Conservation (phyloP, 140 eudicot species). For the Anethum foeniculum region DNA sequence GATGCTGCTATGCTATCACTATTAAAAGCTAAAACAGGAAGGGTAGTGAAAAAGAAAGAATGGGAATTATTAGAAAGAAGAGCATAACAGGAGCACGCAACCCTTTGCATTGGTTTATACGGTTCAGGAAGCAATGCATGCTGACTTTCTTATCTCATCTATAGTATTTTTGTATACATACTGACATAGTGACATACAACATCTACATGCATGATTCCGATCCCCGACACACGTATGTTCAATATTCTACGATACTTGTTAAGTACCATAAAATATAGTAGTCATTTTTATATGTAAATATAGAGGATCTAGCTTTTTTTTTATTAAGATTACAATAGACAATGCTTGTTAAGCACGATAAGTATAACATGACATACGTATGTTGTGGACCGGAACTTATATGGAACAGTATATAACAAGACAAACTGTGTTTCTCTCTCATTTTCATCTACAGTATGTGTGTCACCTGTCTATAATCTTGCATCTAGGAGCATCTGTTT, state of each 20-base stretch:
- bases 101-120: constrained; percentile 1
- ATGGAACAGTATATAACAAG: background rate
- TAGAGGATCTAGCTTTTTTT: no score
- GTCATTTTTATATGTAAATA: no score
- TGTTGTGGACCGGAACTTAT: no score
- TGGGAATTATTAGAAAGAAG: constrained; percentile 4
- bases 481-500: background rate
- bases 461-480: background rate
- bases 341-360: no score
- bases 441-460: constrained; percentile 7
- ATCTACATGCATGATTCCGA: no score
- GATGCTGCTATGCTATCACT: background rate
- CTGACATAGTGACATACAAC: background rate
- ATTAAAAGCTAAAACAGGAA: constrained; percentile 6
- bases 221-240: no score
- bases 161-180: background rate
- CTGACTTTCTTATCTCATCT: constrained; percentile 6
- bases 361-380: background rate
- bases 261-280: no score
- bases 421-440: background rate
- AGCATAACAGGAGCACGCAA: constrained; percentile 4
- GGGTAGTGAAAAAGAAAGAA: constrained; percentile 5
- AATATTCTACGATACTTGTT: no score
- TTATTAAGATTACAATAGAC: no score
- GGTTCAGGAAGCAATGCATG: constrained; percentile 10